These are phyloP conservation scores for Exophiala viscosa DNA, from an alignment of 2,329 filamentous ascomycete species.

Conservation along the genomic window DNA sequence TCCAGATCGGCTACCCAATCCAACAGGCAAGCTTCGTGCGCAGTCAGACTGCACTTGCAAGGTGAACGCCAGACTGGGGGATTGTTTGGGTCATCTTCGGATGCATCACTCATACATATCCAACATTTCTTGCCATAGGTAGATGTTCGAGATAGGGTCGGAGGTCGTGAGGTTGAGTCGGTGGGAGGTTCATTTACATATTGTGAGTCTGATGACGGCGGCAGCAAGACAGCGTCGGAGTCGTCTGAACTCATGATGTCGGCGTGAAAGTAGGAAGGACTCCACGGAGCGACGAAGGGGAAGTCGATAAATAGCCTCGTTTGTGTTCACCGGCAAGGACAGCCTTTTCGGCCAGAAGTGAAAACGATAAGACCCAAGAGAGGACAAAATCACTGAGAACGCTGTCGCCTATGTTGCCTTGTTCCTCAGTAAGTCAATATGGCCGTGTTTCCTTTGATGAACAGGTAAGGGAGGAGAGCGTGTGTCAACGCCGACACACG, in stretches of 20 bases:
- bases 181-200: background rate
- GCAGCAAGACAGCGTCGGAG: constrained; percentile 27
- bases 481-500: background rate
- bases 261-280: background rate
- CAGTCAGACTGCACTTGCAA: constrained; percentile 84
- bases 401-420: no score
- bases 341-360: no score
- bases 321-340: no score
- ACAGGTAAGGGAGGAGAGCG: constrained; percentile 1
- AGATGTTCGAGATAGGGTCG: constrained; percentile 30
- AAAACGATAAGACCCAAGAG: no score
- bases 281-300: background rate
- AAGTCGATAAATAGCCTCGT: background rate
- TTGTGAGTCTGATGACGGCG: constrained; percentile 7
- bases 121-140: constrained; percentile 54
- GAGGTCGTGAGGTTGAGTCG: constrained; percentile 13
- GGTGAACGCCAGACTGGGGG: constrained; percentile 73
- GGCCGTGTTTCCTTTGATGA: background rate
- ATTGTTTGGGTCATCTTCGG: constrained; percentile 59
- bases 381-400: no score
- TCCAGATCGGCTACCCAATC: constrained; percentile 94
- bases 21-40: constrained; percentile 83
- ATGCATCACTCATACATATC: constrained; percentile 66
- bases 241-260: constrained; percentile 28
- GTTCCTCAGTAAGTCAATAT: no score